Base-by-base conservation (phyloP, 345 rosid genomes). In the Rubroshorea leprosula region DNA sequence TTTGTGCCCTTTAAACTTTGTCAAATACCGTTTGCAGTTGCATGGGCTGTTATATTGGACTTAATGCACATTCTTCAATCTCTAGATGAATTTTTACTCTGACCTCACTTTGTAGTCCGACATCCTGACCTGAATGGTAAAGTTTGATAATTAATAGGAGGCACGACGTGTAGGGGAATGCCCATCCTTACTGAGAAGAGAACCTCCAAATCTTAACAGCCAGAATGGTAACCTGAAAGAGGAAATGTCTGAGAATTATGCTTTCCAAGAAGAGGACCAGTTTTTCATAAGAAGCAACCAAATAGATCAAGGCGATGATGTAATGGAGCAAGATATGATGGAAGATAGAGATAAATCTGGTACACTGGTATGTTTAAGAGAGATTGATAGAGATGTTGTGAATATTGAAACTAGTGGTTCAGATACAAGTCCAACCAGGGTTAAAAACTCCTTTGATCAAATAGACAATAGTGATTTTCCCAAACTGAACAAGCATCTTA, bases 341-440 rank as follows among this genome's bases (percentile, higher is more conserved):
- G 81, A 67, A 21, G 69, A 79, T 49, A 76, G 69, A 43, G 76
- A 70, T 49, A 58, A 75, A 63, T 50, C 72, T 31, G 71, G 76
- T 70, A 68, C 65, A 26, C 68, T 74, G 27, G 70, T 76, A 62
- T 60, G 43, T 63, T 69, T 61, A 50, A 74, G 75, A 68, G 94
- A 85, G 68, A 68, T 54, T 20, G 95, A 82, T 49, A 79, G 71
- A 71, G 92, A 85, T 70, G 73, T 63, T 18, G 80, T 69, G 71
- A 82, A 74, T 69, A 78, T 76, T 38, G 96, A 84, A 67, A 87
- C 95, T 57, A 84, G 99, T 63, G 94, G 94, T 67, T 85, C 96
- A 0, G 97, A 87, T 75, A 74, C 92, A 60, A 82, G 95, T 66
- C 86, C 89, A 26, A 55, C 74, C 7, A 84, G 84, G 72, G 92